Base-by-base conservation (phyloP, 345 rosid genomes). In the Trapa bicornis region DNA sequence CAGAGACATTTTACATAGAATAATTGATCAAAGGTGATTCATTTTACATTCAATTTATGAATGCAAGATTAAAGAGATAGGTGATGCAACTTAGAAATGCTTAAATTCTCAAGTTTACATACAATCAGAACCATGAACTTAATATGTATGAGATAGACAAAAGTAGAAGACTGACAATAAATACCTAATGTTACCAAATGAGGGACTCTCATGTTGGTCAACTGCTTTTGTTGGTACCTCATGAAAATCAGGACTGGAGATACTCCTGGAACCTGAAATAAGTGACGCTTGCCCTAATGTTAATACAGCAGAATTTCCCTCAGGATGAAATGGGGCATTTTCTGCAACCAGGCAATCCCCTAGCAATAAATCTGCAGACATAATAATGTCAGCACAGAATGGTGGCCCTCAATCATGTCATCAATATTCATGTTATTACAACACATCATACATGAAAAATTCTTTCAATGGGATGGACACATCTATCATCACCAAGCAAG, bases 291-390 rank as follows among this genome's bases (percentile, higher is more conserved):
- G 81, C 72, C 87, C 97, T 42, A 97, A 78, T 65, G 87, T 78
- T 79, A 76, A 69, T 56, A 81, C 22, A 50, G 91, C 82, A 76
- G 97, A 88, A 81, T 70, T 81, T 58, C 72, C 66, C 66, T 94
- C 96, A 0, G 93, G 78, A 72, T 87, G 96, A 70, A 86, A 70
- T 63, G 95, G 80, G 38, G 96, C 83, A 76, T 94, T 89, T 78
- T 94, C 99, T 14, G 99, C 96, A n/a, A 89, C 85, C 67, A 94
- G 81, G 77, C 89, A 82, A 81, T 94, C 99, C 67, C 78, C 97
- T 43, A 91, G 87, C 73, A 94, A 78, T 74, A 79, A 53, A 79
- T 94, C 99, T 94, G 86, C 79, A 70, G 35, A 71, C 74, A 78
- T 53, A 68, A 73, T 43, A 32, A 2, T 32, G 37, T 58, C 37